Conservation (phyloP, 495 filamentous ascomycete genomes). For the Sabuloglossum arenarium region DNA sequence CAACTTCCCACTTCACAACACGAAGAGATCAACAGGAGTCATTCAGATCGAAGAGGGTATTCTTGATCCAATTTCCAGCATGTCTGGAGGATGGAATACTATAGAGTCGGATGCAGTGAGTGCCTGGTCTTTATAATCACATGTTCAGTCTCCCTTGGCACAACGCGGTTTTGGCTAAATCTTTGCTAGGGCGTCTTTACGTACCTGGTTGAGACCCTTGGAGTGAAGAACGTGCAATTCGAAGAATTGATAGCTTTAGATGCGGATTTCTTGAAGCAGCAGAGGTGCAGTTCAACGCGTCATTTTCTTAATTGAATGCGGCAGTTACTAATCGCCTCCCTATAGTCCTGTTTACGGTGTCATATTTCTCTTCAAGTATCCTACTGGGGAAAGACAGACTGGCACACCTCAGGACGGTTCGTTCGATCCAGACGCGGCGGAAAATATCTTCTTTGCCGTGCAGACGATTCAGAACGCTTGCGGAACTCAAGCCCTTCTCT, state of each 20-base stretch:
- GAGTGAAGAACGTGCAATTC: constrained; percentile 84
- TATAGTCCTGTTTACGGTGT: constrained; percentile 75
- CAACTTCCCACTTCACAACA: not conserved
- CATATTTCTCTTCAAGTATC: constrained; percentile 99
- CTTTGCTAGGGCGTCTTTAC: constrained; percentile 77
- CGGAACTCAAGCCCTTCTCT: constrained; percentile 88
- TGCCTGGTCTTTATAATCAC: constrained; percentile 9
- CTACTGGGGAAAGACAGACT: constrained; percentile 41
- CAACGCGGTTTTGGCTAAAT: constrained; percentile 1
- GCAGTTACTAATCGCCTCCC: constrained; percentile 1
- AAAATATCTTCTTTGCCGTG: constrained; percentile 77
- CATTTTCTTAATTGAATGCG: not conserved
- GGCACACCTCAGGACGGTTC: constrained; percentile 51
- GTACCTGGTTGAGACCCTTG: constrained; percentile 76
- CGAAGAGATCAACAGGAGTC: no score
- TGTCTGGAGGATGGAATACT: constrained; percentile 43
- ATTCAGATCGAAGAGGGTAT: no score
- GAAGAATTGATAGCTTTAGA: constrained; percentile 90
- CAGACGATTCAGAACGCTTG: constrained; percentile 99
- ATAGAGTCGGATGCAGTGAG: constrained; percentile 90
- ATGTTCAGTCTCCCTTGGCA: not conserved
- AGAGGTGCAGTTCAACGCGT: constrained; percentile 27
- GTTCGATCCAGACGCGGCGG: constrained; percentile 53
- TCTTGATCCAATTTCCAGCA: constrained; percentile 3
- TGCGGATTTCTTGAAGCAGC: constrained; percentile 50